Conservation (phyloP, 2,329 filamentous ascomycete species). For the Aspergillus ochraceoroseus region DNA sequence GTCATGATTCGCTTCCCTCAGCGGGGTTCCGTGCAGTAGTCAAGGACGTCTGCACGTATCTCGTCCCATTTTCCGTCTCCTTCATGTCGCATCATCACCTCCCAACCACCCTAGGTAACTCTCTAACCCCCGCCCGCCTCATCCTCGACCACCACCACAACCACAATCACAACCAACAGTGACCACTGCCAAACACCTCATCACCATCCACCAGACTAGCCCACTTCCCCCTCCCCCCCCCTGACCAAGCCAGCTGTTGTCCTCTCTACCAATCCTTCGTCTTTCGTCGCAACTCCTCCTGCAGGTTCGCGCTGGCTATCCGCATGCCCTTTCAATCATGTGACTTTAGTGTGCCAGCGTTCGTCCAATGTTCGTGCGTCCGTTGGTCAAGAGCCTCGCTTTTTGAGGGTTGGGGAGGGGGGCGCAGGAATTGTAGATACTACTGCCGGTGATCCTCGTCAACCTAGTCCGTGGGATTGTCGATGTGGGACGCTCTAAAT, state of each 20-base stretch:
- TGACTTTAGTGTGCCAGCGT: constrained; percentile 28
- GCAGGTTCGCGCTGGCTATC: constrained; percentile 33
- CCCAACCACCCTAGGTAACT: constrained; percentile 7
- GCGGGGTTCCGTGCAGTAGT: constrained; percentile 20
- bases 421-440: constrained; percentile 15
- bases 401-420: constrained; percentile 9
- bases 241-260: constrained; percentile 14
- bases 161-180: too few species aligned
- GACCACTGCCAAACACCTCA: constrained; percentile 9
- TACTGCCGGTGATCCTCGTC: constrained; percentile 28
- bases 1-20: constrained; percentile 20
- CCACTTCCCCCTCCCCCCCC: constrained; percentile 9
- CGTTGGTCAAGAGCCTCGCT: constrained; percentile 20
- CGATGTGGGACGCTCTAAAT: constrained; percentile 22
- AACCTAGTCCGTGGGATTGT: constrained; percentile 17
- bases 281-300: constrained; percentile 16
- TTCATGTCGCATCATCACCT: constrained; percentile 19
- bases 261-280: constrained; percentile 23
- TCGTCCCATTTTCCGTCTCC: too few species aligned
- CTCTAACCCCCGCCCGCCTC: constrained; percentile 5
- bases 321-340: constrained; percentile 37
- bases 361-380: constrained; percentile 26
- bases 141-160: not conserved
- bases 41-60: constrained; percentile 19
- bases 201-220: not conserved